phyloP scores from a whole-genome alignment of 2,329 filamentous ascomycete species.

The Hymenoscyphus linearis region DNA sequence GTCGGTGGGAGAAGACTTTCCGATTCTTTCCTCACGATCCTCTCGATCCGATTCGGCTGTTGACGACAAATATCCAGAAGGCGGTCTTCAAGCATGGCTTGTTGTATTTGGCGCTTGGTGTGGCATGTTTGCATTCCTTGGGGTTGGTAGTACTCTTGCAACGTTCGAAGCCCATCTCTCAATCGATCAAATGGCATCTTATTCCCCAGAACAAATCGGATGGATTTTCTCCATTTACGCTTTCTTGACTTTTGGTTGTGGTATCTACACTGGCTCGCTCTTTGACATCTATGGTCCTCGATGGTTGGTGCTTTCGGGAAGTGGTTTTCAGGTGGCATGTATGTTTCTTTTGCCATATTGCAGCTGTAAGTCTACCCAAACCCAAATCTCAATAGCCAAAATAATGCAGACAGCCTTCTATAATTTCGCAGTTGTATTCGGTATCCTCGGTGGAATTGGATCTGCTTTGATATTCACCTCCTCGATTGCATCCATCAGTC shows the following conservation, averaged over 20 bases:
- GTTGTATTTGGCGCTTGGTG: constrained; percentile 63
- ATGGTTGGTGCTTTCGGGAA: constrained; percentile 26
- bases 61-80: constrained; percentile 54
- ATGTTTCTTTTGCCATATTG: constrained; percentile 54
- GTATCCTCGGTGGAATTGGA: constrained; percentile 56
- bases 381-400: not conserved
- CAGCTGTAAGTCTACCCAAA: constrained; percentile 35
- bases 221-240: constrained; percentile 55
- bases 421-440: constrained; percentile 64
- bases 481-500: constrained; percentile 56
- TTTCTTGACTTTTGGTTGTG: constrained; percentile 65
- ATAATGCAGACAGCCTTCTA: constrained; percentile 45
- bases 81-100: constrained; percentile 57
- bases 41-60: constrained; percentile 17
- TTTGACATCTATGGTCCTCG: constrained; percentile 63
- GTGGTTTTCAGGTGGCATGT: constrained; percentile 24
- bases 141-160: constrained; percentile 58
- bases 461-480: constrained; percentile 63
- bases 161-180: constrained; percentile 59
- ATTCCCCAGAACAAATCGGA: constrained; percentile 53
- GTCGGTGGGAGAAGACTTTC: no score
- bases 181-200: constrained; percentile 52
- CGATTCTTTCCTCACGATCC: constrained; percentile 6
- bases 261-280: constrained; percentile 62
- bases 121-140: constrained; percentile 55